Base-by-base conservation (phyloP, 2,329 filamentous ascomycete genomes). In the Aspergillus chevalieri region DNA sequence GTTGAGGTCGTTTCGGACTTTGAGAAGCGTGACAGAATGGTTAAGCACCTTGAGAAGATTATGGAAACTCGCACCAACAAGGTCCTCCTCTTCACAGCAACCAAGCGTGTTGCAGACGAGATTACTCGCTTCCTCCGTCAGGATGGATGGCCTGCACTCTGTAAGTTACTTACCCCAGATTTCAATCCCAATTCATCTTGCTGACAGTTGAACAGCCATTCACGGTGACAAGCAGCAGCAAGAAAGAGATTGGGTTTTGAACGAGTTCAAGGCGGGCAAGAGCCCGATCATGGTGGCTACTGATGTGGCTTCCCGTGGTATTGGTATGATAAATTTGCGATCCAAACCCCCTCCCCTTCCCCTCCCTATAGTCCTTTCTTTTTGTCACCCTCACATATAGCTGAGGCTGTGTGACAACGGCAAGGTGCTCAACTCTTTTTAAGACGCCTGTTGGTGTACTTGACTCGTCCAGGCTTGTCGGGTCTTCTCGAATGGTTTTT, bases 261-360 rank as follows among this genome's bases (percentile, higher is more conserved):
- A 97, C 74, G 92, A 97, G 74, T 98, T 98, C 84, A 98, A 97
- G 85, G 89, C 88, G 59, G 91, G 90, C 77, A 96, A 97, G 81
- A 95, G 90, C 78, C 93, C 93, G 70, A 95, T 98, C 84, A 95
- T 98, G 91, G 93, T 98, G 78, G 93, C 93, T 77, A 98, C 93
- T 60, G 93, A 97, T 70, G 93, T 98, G 77, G 93, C 93, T 77
- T 97, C 93, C 70, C 93, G 93, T 91, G 93, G 93, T 89, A 96
- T 98, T 78, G 93, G 93, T 96, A 94, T 95, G 90, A 92, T 87
- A 83, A 78, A 80, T 76, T 55, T 76, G 75, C 72, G 74, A 76
- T 68, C 72, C 73, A 68, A 66, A 61, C 66, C 66, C 60, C 57
- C 61, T 59, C 58, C 57, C 62, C 67, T 66, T 59, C 57, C 61